phyloP scores from a whole-genome alignment of 1,284 basidiomycete genomes.

The Trichosporon ovoides region DNA sequence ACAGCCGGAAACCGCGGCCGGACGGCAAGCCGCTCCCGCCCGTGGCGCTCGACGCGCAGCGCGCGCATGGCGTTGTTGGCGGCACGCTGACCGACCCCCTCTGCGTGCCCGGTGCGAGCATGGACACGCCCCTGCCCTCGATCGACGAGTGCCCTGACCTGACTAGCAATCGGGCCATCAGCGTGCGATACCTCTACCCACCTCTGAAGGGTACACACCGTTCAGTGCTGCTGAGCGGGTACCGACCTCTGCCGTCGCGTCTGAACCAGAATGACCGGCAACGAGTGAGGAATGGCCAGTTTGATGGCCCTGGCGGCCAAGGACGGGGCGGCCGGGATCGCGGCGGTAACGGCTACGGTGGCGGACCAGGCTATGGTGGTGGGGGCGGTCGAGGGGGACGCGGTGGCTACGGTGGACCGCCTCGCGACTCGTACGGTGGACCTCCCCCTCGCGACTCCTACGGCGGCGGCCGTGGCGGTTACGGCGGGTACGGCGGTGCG shows the following conservation, averaged over 20 bases:
- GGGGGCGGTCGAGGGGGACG: constrained; percentile 54
- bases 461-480: constrained; percentile 11
- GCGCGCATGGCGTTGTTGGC: constrained; percentile 76
- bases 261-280: constrained; percentile 74
- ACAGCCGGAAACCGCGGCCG: constrained; percentile 65
- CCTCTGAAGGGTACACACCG: constrained; percentile 77
- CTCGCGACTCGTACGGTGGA: constrained; percentile 31
- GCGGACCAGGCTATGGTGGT: constrained; percentile 10
- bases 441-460: constrained; percentile 5
- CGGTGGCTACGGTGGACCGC: constrained; percentile 30
- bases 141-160: constrained; percentile 62
- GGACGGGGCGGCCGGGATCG: constrained; percentile 26
- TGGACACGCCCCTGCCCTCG: constrained; percentile 63
- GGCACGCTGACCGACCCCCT: constrained; percentile 74
- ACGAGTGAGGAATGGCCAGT: constrained; percentile 46
- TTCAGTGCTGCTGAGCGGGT: constrained; percentile 74
- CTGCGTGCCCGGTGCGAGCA: constrained; percentile 87
- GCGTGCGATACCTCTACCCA: constrained; percentile 84
- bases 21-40: constrained; percentile 53
- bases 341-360: constrained; percentile 19
- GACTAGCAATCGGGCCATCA: constrained; percentile 76
- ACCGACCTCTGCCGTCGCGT: constrained; percentile 58
- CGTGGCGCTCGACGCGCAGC: constrained; percentile 59
- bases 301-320: constrained; percentile 36
- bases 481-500: not conserved